These are phyloP conservation scores for Rhododendron ferrugineum DNA, from an alignment of 148 eudicot genomes.

Conservation along the genomic window DNA sequence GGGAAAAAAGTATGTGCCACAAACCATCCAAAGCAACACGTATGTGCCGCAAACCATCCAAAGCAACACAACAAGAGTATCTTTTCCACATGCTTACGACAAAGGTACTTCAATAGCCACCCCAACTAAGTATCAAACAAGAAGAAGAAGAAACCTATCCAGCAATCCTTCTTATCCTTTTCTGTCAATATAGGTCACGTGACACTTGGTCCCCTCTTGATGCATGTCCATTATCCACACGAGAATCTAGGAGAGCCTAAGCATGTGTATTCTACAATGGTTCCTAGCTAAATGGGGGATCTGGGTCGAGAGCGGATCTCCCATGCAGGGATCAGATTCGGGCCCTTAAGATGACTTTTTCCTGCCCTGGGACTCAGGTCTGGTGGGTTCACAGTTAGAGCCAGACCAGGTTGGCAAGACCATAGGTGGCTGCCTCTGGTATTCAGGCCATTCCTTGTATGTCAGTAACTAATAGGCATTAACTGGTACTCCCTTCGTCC, in stretches of 20 bases:
- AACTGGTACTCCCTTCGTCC: neutral
- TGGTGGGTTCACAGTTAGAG: neutral
- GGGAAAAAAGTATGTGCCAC: too few species aligned
- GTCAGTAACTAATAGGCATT: neutral
- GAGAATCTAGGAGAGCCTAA: neutral
- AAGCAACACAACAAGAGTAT: too few species aligned
- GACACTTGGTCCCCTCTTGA: neutral
- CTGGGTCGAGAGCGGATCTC: neutral
- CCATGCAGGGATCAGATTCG: neutral
- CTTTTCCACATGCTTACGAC: too few species aligned
- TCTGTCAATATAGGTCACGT: too few species aligned
- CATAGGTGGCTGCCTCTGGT: neutral
- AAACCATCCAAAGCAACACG: too few species aligned
- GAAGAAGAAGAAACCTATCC: neutral
- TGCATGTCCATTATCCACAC: neutral
- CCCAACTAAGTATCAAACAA: neutral
- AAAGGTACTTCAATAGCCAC: too few species aligned
- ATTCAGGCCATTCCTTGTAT: neutral
- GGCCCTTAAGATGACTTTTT: neutral
- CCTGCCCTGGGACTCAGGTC: neutral
- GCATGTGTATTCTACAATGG: neutral
- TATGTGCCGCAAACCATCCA: too few species aligned
- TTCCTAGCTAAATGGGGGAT: neutral
- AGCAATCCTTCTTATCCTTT: neutral
- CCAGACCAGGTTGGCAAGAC: neutral